Conservation (phyloP, 2,329 filamentous ascomycete genomes). For the Ceratocystis albifundus region DNA sequence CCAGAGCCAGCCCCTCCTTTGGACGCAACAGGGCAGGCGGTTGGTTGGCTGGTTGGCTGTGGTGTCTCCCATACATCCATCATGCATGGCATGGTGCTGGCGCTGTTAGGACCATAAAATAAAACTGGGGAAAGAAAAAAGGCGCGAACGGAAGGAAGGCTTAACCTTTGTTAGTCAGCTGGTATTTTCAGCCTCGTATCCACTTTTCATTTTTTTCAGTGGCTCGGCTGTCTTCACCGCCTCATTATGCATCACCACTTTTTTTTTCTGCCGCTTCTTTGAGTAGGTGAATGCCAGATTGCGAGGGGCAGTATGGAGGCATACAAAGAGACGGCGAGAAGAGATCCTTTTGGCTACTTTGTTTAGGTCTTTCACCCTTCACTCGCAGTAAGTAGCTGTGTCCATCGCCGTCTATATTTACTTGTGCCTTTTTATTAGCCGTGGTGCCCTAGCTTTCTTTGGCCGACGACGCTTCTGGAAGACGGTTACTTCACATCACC, state of each 20-base stretch:
- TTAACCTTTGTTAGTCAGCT: not conserved
- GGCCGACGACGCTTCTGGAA: not conserved
- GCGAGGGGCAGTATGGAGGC: not conserved
- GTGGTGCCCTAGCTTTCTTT: too few species aligned
- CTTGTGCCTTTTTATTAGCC: too few species aligned
- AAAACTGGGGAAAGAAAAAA: not conserved
- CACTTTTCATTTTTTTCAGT: not conserved
- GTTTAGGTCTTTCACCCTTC: too few species aligned
- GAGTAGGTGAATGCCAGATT: not conserved
- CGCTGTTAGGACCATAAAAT: too few species aligned
- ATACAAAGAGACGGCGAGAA: not conserved
- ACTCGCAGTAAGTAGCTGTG: too few species aligned
- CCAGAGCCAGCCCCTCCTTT: too few species aligned
- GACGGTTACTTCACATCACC: not conserved
- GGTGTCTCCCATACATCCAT: too few species aligned
- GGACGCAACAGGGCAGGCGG: too few species aligned
- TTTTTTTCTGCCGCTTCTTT: conserved; percentile 10
- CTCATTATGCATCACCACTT: not conserved
- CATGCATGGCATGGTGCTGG: not conserved
- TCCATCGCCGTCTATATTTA: too few species aligned
- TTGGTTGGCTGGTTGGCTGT: too few species aligned
- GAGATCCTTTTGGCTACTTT: too few species aligned
- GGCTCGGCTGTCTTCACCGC: not conserved
- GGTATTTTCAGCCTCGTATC: not conserved
- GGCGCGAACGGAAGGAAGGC: not conserved